phyloP scores from a whole-genome alignment of 352 stramenopile genomes.

The Phytophthora nicotianae region DNA sequence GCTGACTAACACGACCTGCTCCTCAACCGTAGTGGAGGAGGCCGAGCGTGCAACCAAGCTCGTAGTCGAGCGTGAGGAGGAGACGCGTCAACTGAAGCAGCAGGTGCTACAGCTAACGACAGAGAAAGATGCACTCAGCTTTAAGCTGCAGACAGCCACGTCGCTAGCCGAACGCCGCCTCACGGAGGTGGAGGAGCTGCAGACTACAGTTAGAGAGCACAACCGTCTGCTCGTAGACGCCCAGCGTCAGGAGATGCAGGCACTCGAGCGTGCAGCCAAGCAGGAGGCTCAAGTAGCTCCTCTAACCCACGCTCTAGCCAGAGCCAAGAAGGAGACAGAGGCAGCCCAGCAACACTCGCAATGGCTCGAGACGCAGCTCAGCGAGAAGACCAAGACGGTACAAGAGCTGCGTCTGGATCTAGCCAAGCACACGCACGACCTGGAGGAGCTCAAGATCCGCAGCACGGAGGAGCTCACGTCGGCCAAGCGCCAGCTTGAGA shows the following conservation, averaged over 20 bases:
- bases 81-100: constrained; percentile 38
- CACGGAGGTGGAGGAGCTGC: constrained; percentile 63
- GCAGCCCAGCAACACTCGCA: constrained; percentile 60
- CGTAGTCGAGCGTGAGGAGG: constrained; percentile 35
- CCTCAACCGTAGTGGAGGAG: constrained; percentile 36
- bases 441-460: constrained; percentile 61
- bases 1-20: constrained; percentile 19
- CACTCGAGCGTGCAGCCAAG: constrained; percentile 58
- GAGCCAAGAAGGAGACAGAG: constrained; percentile 62
- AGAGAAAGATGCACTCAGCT: constrained; percentile 59
- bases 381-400: constrained; percentile 68
- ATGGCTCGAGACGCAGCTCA: constrained; percentile 70
- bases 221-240: constrained; percentile 53
- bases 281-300: constrained; percentile 69
- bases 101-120: constrained; percentile 50
- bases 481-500: constrained; percentile 62
- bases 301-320: constrained; percentile 47
- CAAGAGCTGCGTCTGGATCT: constrained; percentile 64
- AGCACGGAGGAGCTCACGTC: constrained; percentile 56
- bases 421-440: constrained; percentile 58
- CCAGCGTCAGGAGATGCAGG: constrained; percentile 69
- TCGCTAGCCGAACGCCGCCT: constrained; percentile 66
- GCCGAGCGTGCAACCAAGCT: constrained; percentile 32
- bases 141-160: constrained; percentile 52
- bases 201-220: constrained; percentile 64